Evolutionary conservation across 768 basidiomycete genomes (phyloP), one percentile per base, ranked within the genome.

Genomic region (Hydnomerulius pinastri): DNA sequence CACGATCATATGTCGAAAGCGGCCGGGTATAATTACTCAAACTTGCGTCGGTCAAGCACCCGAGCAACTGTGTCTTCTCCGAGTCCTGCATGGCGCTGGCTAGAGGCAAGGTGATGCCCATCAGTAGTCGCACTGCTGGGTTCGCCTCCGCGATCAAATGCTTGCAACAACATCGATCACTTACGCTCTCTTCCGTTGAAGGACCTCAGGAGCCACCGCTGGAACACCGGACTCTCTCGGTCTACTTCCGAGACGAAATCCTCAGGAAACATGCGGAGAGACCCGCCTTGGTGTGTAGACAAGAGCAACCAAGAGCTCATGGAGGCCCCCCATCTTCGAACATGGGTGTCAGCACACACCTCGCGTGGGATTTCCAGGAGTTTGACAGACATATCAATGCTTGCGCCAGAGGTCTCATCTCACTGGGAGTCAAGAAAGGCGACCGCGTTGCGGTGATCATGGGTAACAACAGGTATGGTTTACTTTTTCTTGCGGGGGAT

Each of bases 361-460:
- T 93, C 12, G 79, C 82, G 20, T 92, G 90, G 90, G 79, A 82
- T 53, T 93, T 83, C 62, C 70, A 62, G 3, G 87, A 90, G 66
- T 84, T 93, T 49, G 77, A 86, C 56, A 59, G 69, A 35, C 82
- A 88, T 56, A 81, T 88, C 35, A 69, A 75, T 36, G 84, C 88
- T 4, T 74, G 89, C 6, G 82, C 90, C 2, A 72, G 87, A 41
- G 91, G 90, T 0, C 72, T 93, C 17, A 51, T 90, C 12, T 68
- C 67, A 1, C 69, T 92, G 71, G 89, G 89, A 13, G 83, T 93
- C 4, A 70, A 72, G 63, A 86, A 80, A 62, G 90, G 91, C 0
- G 88, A 91, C 56, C 74, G 90, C 7, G 82, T 92, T 18, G 91
- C 78, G 1, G 86, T 90, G 6, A 68, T 92, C 32, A 90, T 92